Evolutionary conservation across 257 asterid genomes (phyloP).

Genomic region (Solanum megistacrolobum): DNA sequence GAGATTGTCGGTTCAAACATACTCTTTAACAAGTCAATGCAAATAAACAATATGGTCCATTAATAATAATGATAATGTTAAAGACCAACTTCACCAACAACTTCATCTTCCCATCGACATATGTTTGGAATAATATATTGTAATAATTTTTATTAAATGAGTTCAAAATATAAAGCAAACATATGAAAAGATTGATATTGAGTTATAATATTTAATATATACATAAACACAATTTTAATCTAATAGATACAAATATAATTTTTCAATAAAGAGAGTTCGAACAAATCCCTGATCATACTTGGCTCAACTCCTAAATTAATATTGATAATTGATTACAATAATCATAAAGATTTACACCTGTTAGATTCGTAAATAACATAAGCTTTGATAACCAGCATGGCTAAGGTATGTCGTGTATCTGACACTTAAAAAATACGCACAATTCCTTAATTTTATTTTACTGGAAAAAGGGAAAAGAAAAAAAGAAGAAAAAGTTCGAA

Average conservation of each 20-base stretch:
- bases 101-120: neutral
- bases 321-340: neutral
- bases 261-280: fast-evolving
- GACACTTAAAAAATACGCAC: neutral
- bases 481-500: neutral
- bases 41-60: neutral
- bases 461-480: neutral
- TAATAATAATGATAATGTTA: neutral
- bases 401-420: neutral
- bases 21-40: conserved; percentile 30
- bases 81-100: neutral
- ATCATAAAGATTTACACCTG: neutral
- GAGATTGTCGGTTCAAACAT: conserved; percentile 51
- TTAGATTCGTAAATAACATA: neutral
- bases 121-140: neutral
- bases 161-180: neutral
- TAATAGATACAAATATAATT: neutral
- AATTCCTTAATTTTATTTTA: neutral
- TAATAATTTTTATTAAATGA: neutral
- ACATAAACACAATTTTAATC: neutral
- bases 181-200: neutral
- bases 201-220: neutral
- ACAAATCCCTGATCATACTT: fast-evolving
- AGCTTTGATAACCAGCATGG: neutral
- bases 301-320: neutral